These are phyloP conservation scores for Cryptosporidium canis DNA, from an alignment of 169 alveolate genomes.

Conservation along the genomic window DNA sequence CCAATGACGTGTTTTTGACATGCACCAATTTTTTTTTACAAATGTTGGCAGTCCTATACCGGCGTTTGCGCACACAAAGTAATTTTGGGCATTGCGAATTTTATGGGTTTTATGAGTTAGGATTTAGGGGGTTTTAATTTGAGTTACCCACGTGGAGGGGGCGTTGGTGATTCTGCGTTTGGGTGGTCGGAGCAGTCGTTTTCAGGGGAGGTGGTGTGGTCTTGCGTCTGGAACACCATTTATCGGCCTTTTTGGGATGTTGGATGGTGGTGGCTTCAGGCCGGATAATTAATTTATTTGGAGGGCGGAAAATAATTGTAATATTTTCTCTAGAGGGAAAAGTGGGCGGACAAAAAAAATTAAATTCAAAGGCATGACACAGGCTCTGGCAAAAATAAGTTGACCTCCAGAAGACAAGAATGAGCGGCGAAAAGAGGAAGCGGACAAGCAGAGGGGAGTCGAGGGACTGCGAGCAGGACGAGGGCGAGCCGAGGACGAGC, in stretches of 20 bases:
- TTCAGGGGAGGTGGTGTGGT: no score
- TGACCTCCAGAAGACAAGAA: no score
- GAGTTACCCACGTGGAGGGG: no score
- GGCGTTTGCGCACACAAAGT: not conserved
- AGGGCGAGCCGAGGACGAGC: not conserved
- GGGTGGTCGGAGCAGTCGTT: no score
- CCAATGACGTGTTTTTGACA: not conserved
- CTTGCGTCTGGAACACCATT: no score
- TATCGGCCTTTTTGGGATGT: no score
- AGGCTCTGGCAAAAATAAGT: not conserved
- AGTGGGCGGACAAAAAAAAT: conserved; percentile 20
- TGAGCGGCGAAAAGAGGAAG: not conserved
- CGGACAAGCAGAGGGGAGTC: not conserved
- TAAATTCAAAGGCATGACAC: not conserved
- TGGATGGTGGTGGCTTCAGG: no score
- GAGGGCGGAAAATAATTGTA: not conserved
- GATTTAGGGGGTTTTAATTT: no score
- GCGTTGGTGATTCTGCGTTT: no score
- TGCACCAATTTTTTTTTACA: not conserved
- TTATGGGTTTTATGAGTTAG: no score
- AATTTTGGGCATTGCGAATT: no score
- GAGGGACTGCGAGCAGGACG: not conserved
- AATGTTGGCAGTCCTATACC: not conserved
- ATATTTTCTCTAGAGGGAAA: not conserved
- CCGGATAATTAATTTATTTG: not conserved